Conservation (phyloP, 2,329 filamentous ascomycete genomes). For the Exserohilum turcica region DNA sequence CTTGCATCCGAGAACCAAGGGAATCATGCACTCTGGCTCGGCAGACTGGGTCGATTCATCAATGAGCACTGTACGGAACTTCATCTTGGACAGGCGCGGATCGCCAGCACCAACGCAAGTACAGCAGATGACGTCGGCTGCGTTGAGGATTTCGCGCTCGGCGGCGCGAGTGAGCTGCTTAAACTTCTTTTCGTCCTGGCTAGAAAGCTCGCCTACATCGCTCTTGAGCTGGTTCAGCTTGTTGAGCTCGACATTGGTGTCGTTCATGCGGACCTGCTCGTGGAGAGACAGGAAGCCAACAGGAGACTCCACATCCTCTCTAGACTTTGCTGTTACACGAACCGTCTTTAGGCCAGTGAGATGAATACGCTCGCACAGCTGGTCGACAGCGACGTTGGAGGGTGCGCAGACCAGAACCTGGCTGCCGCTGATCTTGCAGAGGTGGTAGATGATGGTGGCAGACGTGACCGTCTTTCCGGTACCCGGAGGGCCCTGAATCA, state of each 20-base stretch:
- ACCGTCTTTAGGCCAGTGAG: constrained; percentile 94
- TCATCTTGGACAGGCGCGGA: constrained; percentile 92
- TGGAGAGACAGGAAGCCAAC: constrained; percentile 95
- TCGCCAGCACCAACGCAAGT: constrained; percentile 98
- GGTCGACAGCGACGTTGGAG: constrained; percentile 97
- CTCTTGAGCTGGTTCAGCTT: constrained; percentile 93
- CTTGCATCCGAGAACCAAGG: constrained; percentile 94
- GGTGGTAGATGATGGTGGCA: constrained; percentile 96
- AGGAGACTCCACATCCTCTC: constrained; percentile 98
- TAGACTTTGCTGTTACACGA: constrained; percentile 96
- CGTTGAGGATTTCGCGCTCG: constrained; percentile 91
- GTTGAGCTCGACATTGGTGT: constrained; percentile 89
- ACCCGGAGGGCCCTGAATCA: constrained; percentile 95
- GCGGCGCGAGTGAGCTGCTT: constrained; percentile 93
- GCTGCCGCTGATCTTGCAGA: constrained; percentile 92
- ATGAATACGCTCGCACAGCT: constrained; percentile 96
- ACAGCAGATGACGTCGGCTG: constrained; percentile 97
- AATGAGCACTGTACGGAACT: constrained; percentile 96
- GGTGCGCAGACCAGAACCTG: constrained; percentile 96
- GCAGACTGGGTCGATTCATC: constrained; percentile 98
- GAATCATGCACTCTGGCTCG: constrained; percentile 98
- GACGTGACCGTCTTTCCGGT: constrained; percentile 99
- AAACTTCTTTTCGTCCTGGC: constrained; percentile 97
- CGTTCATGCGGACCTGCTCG: constrained; percentile 96
- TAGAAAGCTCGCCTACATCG: constrained; percentile 88